Percentiles rank a stretch among this genome's conserved stretches.
These are phyloP conservation scores for Hygrophorus russula DNA, from an alignment of 768 basidiomycete genomes.

Conservation along the genomic window DNA sequence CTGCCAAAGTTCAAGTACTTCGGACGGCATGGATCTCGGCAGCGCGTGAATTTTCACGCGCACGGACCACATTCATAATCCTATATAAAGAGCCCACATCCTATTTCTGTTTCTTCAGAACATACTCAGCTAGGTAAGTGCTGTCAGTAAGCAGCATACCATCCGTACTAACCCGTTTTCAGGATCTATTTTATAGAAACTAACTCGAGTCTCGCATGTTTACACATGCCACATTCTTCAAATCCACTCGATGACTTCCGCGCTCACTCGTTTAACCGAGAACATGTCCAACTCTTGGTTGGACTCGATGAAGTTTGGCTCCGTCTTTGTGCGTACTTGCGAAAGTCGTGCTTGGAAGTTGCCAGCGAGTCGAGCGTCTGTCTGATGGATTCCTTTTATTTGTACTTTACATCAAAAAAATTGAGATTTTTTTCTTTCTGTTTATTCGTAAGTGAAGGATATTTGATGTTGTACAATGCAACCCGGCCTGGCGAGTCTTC, in stretches of 20 bases:
- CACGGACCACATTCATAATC: constrained; percentile 21
- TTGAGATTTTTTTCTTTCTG: too few species aligned
- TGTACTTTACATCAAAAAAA: constrained; percentile 6
- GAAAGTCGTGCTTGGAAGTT: constrained; percentile 15
- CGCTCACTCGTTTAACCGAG: constrained; percentile 51
- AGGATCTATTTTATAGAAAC: constrained; percentile 64
- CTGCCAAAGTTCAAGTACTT: too few species aligned
- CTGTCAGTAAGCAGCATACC: too few species aligned
- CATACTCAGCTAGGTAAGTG: constrained; percentile 43
- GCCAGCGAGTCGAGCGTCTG: constrained; percentile 40
- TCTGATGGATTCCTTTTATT: constrained; percentile 32
- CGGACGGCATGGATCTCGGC: constrained; percentile 28
- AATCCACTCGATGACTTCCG: constrained; percentile 47
- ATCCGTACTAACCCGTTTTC: too few species aligned
- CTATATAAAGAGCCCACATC: constrained; percentile 21
- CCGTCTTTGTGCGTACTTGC: constrained; percentile 12
- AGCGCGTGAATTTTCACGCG: constrained; percentile 8
- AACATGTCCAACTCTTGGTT: constrained; percentile 26
- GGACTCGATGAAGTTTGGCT: constrained; percentile 47
- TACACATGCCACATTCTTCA: constrained; percentile 55
- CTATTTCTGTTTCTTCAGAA: constrained; percentile 30
- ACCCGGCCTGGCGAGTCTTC: too few species aligned
- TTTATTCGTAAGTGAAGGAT: too few species aligned
- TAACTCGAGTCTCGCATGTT: constrained; percentile 64
- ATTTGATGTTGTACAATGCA: too few species aligned